phyloP scores from a whole-genome alignment of 2,329 filamentous ascomycete species.

The Botrytis aclada region DNA sequence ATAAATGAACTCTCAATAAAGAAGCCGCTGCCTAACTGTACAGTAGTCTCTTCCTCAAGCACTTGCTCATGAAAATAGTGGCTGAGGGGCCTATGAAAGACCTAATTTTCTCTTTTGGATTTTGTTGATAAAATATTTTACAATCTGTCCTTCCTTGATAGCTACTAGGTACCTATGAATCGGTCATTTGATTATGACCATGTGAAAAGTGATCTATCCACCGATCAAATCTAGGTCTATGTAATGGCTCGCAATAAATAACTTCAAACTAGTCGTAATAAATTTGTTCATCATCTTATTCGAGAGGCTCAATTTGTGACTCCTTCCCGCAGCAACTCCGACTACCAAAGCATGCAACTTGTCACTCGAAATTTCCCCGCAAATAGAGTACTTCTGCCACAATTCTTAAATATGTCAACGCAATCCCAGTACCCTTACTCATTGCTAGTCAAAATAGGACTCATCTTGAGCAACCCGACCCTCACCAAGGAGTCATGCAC shows the following conservation, averaged over 20 bases:
- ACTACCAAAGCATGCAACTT: not conserved
- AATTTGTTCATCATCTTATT: not conserved
- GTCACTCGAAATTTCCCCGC: not conserved
- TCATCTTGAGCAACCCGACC: not conserved
- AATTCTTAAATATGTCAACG: not conserved
- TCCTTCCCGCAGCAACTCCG: not conserved
- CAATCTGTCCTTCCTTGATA: not conserved
- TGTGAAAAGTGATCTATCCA: not conserved
- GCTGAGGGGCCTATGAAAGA: not conserved
- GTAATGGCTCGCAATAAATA: not conserved
- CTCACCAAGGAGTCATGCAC: slow-evolving; percentile 1
- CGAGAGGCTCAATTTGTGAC: not conserved
- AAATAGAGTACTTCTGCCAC: not conserved
- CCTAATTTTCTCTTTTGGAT: not conserved
- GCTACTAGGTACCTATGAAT: not conserved
- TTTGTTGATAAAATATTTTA: not conserved
- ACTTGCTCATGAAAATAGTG: not conserved
- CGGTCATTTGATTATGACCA: not conserved
- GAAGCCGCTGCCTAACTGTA: not conserved
- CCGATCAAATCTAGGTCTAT: not conserved
- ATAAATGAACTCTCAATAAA: not conserved
- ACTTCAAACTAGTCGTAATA: not conserved
- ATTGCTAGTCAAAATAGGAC: not conserved
- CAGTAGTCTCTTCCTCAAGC: not conserved
- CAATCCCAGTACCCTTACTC: not conserved